phyloP scores from a whole-genome alignment of 768 basidiomycete genomes.

The Mycena metata region DNA sequence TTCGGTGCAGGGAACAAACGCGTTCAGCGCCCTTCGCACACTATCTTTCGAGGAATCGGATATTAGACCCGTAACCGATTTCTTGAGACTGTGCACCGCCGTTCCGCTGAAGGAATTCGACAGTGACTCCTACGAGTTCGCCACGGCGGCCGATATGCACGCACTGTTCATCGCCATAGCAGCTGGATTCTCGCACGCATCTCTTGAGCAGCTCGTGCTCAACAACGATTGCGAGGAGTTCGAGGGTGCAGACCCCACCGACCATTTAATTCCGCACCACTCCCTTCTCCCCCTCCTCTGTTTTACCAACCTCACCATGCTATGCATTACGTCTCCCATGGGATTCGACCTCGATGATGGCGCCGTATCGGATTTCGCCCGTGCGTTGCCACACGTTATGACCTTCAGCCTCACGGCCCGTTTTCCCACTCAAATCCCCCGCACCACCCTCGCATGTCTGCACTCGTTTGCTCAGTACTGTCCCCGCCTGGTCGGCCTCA shows the following conservation, averaged over 20 bases:
- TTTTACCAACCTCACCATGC: background rate
- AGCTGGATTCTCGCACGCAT: background rate
- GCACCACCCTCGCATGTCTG: conserved; percentile 3
- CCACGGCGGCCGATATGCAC: background rate
- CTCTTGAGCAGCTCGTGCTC: background rate
- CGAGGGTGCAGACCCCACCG: background rate
- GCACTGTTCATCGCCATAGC: no score
- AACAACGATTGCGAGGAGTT: background rate
- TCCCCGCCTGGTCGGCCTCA: background rate
- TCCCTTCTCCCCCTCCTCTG: background rate
- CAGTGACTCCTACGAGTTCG: no score
- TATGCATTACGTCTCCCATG: background rate
- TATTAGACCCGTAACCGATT: background rate
- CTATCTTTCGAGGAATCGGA: background rate
- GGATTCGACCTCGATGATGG: background rate
- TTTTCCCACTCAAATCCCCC: background rate
- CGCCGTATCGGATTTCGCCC: background rate
- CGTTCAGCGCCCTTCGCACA: background rate
- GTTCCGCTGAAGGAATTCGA: background rate
- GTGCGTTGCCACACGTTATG: no score
- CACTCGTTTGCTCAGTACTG: background rate
- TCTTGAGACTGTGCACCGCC: background rate
- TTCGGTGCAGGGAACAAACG: background rate
- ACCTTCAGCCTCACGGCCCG: background rate
- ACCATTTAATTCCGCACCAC: background rate